Evolutionary conservation across 345 rosid species (phyloP).

Genomic region (Hirschfeldia incana): DNA sequence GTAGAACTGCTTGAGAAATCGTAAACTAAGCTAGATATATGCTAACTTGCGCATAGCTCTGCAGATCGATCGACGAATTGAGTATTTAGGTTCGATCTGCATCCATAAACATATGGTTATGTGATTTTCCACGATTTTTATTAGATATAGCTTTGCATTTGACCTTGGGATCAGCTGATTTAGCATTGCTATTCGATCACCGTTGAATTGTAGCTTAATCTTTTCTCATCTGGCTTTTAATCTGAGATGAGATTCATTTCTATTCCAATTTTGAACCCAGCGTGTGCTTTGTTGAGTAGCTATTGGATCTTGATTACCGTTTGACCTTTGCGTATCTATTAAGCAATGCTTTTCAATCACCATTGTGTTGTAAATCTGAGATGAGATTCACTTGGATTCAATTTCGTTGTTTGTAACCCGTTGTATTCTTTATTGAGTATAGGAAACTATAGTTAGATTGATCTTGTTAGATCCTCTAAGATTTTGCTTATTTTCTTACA

Average conservation of each 20-base stretch:
- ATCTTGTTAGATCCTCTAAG: slow-evolving; percentile 7
- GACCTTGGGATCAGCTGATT: slow-evolving; percentile 3
- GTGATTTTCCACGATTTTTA: background rate
- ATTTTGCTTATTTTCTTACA: background rate
- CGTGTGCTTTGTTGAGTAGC: background rate
- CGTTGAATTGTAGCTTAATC: background rate
- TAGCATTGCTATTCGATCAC: background rate
- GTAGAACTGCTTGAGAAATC: background rate
- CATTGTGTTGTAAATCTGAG: background rate
- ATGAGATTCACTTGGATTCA: background rate
- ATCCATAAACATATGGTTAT: background rate
- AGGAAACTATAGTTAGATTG: background rate
- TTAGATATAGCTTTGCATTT: background rate
- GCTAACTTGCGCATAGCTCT: background rate
- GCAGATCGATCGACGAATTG: background rate
- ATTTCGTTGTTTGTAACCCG: too few species aligned
- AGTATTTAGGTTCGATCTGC: slow-evolving; percentile 11
- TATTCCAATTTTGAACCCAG: background rate
- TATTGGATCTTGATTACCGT: background rate
- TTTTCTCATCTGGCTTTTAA: background rate
- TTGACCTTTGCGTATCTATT: background rate
- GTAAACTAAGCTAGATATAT: background rate
- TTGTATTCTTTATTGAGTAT: background rate
- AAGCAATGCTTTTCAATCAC: background rate
- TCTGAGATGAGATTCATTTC: background rate